A percentile compares a stretch with the other conserved stretches of the same genome.
Evolutionary conservation across 495 filamentous ascomycete genomes (phyloP).

Genomic region (Aspergillus funiculosus): DNA sequence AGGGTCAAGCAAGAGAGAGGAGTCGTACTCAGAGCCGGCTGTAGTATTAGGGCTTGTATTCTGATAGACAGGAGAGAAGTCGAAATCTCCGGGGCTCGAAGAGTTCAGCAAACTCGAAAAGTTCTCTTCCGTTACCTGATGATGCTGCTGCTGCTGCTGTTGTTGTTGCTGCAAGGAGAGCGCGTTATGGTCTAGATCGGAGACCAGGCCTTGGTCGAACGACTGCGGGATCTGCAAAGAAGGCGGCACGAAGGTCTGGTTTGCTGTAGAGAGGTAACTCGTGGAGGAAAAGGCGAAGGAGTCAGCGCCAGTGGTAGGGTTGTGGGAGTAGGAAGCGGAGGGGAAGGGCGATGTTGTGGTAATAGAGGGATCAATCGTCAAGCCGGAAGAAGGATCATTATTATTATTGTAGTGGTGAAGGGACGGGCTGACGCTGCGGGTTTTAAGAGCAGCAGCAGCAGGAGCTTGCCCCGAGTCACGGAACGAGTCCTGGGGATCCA

Average conservation of each 20-base stretch:
- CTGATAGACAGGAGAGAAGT: slow-evolving; percentile 36
- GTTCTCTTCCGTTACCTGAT: slow-evolving; percentile 28
- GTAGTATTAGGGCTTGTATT: slow-evolving; percentile 31
- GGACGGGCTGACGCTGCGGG: slow-evolving; percentile 41
- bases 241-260: slow-evolving; percentile 29
- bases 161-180: slow-evolving; percentile 19
- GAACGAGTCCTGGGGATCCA: slow-evolving; percentile 36
- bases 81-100: slow-evolving; percentile 32
- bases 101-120: slow-evolving; percentile 39
- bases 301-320: slow-evolving; percentile 23
- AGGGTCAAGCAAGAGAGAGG: slow-evolving; percentile 43
- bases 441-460: slow-evolving; percentile 23
- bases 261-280: slow-evolving; percentile 27
- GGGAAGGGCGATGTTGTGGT: slow-evolving; percentile 24
- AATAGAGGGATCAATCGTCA: slow-evolving; percentile 37
- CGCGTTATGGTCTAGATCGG: slow-evolving; percentile 31
- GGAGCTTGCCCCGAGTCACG: slow-evolving; percentile 28
- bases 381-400: slow-evolving; percentile 30
- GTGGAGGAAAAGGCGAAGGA: slow-evolving; percentile 29
- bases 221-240: slow-evolving; percentile 35
- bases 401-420: slow-evolving; percentile 34
- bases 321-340: slow-evolving; percentile 23
- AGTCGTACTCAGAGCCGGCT: slow-evolving; percentile 32
- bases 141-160: slow-evolving; percentile 11
- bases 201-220: slow-evolving; percentile 34